A percentile compares a stretch with the other conserved stretches of the same genome.
phyloP scores from a whole-genome alignment of 257 asterid species.

The Ilex asprella region DNA sequence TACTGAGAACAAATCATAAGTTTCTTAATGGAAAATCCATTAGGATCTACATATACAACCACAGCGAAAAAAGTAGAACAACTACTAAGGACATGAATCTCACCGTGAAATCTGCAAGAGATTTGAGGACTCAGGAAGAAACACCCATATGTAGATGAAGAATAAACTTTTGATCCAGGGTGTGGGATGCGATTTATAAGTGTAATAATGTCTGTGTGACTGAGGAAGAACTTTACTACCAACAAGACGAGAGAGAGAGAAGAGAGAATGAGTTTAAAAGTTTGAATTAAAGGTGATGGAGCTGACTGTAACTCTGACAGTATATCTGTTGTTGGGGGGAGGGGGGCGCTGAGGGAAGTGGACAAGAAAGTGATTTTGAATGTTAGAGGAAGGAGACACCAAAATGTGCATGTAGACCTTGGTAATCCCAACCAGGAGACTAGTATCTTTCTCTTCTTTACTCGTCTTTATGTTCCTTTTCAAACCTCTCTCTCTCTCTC shows the following conservation, averaged over 20 bases:
- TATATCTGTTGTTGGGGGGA: neutral
- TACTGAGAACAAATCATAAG: too few relatives aligned
- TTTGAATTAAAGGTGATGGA: slow-evolving; percentile 36
- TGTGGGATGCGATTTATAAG: too few relatives aligned
- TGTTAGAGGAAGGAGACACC: slow-evolving; percentile 11
- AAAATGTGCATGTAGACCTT: slow-evolving; percentile 7
- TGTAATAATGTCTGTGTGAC: slow-evolving; percentile 1
- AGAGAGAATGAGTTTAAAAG: slow-evolving; percentile 12
- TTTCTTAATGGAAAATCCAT: too few relatives aligned
- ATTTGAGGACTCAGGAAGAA: neutral
- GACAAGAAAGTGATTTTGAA: slow-evolving; percentile 29
- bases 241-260: slow-evolving; percentile 4
- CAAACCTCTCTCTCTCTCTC: neutral
- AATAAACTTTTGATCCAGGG: too few relatives aligned
- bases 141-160: slow-evolving; percentile 1
- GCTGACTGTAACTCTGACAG: neutral
- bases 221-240: neutral
- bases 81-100: neutral
- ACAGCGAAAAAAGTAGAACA: too few relatives aligned
- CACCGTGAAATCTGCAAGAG: slow-evolving; percentile 7
- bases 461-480: neutral
- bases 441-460: neutral
- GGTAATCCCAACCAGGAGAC: slow-evolving; percentile 11
- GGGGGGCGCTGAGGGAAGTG: slow-evolving; percentile 11
- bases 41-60: too few relatives aligned